phyloP scores from a whole-genome alignment of 2,329 filamentous ascomycete genomes.

The Aspergillus arachidicola region DNA sequence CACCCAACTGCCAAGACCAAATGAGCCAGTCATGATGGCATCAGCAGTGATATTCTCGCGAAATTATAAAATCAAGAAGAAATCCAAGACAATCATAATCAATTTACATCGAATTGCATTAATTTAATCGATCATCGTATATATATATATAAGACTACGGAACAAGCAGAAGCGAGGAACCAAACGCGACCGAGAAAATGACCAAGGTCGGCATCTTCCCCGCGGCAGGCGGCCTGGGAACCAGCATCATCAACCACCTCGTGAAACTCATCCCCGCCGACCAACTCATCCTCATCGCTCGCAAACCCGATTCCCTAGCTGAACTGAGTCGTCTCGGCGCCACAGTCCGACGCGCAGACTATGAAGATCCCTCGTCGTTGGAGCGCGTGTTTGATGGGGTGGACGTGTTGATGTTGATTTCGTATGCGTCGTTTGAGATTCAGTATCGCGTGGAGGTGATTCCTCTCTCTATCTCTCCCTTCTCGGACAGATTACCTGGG shows the following conservation, averaged over 20 bases:
- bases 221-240: slow-evolving; percentile 56
- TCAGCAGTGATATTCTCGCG: neutral
- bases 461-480: neutral
- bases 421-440: slow-evolving; percentile 54
- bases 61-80: neutral
- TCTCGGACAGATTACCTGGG: rapidly evolving
- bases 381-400: slow-evolving; percentile 53
- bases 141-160: neutral
- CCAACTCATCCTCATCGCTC: slow-evolving; percentile 52
- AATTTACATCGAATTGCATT: neutral
- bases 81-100: rapidly evolving
- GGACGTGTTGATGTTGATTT: slow-evolving; percentile 58
- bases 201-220: slow-evolving; percentile 45
- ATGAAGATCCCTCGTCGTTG: slow-evolving; percentile 51
- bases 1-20: neutral
- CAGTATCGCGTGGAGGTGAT: slow-evolving; percentile 48
- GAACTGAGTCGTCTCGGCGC: slow-evolving; percentile 22
- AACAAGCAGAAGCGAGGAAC: neutral
- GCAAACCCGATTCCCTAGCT: slow-evolving; percentile 30
- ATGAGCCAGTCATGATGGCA: neutral
- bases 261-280: slow-evolving; percentile 47
- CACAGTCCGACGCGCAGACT: slow-evolving; percentile 48
- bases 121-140: too few relatives aligned
- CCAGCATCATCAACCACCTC: slow-evolving; percentile 55
- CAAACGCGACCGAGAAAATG: slow-evolving; percentile 4